Evolutionary conservation across 176 grass and related monocot species (phyloP), one percentile per base, ranked within the genome.

Genomic region (Triticum monococcum): DNA sequence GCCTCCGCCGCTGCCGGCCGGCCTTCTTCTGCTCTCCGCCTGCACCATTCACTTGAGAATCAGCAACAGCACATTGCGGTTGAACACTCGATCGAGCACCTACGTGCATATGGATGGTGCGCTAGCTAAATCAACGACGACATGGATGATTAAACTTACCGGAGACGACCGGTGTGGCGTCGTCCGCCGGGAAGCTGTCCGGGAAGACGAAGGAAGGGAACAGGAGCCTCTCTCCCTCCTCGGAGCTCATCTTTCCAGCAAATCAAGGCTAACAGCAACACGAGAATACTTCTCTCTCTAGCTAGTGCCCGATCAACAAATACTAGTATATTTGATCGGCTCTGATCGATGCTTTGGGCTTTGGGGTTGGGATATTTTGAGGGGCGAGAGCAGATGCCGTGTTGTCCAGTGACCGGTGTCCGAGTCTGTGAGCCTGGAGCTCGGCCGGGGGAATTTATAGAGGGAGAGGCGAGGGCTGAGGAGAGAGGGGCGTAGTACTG

Each of bases 161-260:
- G 83, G 74, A 79, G 77, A 62, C 59, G 60, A 36, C 25, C 5
- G 84, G 66, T 16, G 81, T 77, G 77, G 20, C 48, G 72, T 17
- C 8, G 78, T 76, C 80, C 7, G 80, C 80, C 17, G 83, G 52
- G 86, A 92, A 87, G 66, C 33, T 46, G 4, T 84, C 81, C 5
- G 81, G 76, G 68, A 87, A 80, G 66, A n/a, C 33, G 84, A 90
- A 89, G 2, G 92, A 89, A 35, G 81, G 79, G 69, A 95, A 89
- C 73, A 92, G 13, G 67, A 95, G 43, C 69, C 86, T 79, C 81
- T 93, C 92, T 2, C 89, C 93, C 46, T 90, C 86, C n/a, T 64
- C 77, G 36, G 46, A 68, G 72, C 77, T 89, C 93, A 93, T 90
- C 33, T 54, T 56, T 72, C 46, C 18, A 26, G n/a, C 38, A 59